A percentile compares a stretch with the other conserved stretches of the same genome.
phyloP scores from a whole-genome alignment of 768 basidiomycete genomes.

The Psilocybe cyanescens region DNA sequence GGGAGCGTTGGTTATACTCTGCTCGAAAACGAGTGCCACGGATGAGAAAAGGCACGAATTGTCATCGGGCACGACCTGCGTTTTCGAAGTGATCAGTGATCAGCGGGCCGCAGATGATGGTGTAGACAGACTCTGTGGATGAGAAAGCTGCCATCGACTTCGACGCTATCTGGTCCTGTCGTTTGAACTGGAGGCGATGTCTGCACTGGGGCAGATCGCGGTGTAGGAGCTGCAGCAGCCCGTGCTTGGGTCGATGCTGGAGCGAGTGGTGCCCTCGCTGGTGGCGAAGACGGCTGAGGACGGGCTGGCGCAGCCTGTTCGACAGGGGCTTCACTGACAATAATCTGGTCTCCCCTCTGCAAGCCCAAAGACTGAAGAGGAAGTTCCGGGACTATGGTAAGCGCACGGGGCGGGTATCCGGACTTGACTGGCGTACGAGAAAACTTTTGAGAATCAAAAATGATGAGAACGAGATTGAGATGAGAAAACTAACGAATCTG shows the following conservation, averaged over 20 bases:
- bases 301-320: slow-evolving; percentile 2
- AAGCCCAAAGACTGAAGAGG: slow-evolving; percentile 80
- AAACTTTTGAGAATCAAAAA: not conserved
- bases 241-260: slow-evolving; percentile 1
- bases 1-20: slow-evolving; percentile 72
- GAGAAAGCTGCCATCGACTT: slow-evolving; percentile 65
- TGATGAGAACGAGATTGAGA: not conserved
- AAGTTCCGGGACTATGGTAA: slow-evolving; percentile 75
- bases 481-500: slow-evolving; percentile 69
- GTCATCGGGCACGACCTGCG: slow-evolving; percentile 91
- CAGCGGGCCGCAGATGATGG: not conserved
- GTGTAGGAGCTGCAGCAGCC: slow-evolving; percentile 15
- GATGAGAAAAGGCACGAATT: slow-evolving; percentile 95
- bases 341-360: slow-evolving; percentile 81
- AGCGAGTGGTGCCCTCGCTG: slow-evolving; percentile 12
- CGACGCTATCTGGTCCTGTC: slow-evolving; percentile 59
- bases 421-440: slow-evolving; percentile 57
- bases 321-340: slow-evolving; percentile 57
- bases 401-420: slow-evolving; percentile 82
- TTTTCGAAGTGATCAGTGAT: not conserved
- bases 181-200: slow-evolving; percentile 12
- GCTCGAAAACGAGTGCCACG: slow-evolving; percentile 83
- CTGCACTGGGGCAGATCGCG: slow-evolving; percentile 5
- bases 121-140: slow-evolving; percentile 66
- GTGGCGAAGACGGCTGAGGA: slow-evolving; percentile 11